A percentile compares a stretch with the other conserved stretches of the same genome.
Conservation (phyloP, 2,329 filamentous ascomycete species). For the Cladosporium sp. region DNA sequence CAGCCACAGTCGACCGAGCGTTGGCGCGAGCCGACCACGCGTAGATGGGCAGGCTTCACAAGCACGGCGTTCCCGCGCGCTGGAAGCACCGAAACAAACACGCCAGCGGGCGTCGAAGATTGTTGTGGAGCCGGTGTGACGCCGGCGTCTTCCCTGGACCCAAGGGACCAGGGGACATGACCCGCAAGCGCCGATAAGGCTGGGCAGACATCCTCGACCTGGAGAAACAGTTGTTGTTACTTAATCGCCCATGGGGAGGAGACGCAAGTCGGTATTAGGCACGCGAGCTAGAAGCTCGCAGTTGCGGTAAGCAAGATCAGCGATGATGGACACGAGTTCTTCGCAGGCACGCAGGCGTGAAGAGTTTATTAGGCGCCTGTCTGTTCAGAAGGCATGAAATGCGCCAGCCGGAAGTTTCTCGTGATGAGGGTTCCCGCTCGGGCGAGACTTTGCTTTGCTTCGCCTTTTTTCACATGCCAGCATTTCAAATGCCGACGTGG, state of each 20-base stretch:
- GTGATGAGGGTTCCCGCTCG: conserved; percentile 5
- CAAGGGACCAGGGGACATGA: background rate
- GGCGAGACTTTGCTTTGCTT: background rate
- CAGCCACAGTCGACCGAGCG: background rate
- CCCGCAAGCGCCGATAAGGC: conserved; percentile 7
- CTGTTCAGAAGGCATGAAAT: background rate
- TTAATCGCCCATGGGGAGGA: conserved; percentile 13
- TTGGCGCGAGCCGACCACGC: background rate
- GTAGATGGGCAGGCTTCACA: background rate
- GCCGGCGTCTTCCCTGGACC: conserved; percentile 7
- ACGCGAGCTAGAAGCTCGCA: background rate
- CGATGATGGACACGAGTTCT: background rate
- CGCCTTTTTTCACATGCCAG: conserved; percentile 9
- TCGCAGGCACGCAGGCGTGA: background rate
- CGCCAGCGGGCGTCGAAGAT: conserved; percentile 5
- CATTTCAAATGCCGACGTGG: background rate
- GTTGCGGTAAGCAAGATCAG: conserved; percentile 3
- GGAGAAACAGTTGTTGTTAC: conserved; percentile 11
- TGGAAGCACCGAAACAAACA: conserved; percentile 2
- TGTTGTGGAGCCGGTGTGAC: conserved; percentile 11
- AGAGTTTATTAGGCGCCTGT: conserved; percentile 1
- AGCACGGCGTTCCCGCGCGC: background rate
- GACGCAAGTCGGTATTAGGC: background rate
- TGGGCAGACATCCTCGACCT: conserved; percentile 5
- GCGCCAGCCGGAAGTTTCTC: conserved; percentile 4